Base-by-base conservation (phyloP, 331 rosid species). In the Quercus lobata region DNA sequence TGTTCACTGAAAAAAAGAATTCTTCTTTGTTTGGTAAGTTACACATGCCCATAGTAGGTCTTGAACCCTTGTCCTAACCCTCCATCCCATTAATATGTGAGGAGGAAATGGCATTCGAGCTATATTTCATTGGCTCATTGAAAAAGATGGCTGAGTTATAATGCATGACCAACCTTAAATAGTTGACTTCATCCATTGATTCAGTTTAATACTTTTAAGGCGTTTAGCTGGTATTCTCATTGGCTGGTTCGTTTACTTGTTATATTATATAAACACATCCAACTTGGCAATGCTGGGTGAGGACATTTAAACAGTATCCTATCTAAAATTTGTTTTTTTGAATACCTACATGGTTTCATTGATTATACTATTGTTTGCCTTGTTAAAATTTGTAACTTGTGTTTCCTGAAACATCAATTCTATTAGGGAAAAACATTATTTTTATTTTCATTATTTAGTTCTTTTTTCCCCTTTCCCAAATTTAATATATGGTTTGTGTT, bases 241-340 rank as follows among this genome's bases (percentile, higher is more conserved):
- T 35, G 70, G 72, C 79, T 78, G 53, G 19, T 63, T 76, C 25
- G 61, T 22, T 52, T 44, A 5, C 71, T 85, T 22, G 53, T 57
- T 24, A 27, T 35, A 73, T 69, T 61, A 61, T 77, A 54, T 44
- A 16, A 75, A 2, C 25, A 68, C 49, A 41, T 79, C 55, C 19
- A 5, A 32, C 78, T 24, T 19, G 55, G 60, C 72, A 54, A 14
- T 34, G 63, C 30, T 66, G 77, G 72, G 41, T 49, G 60, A 35
- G 21, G 60, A 70, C 57, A 55, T 69, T 29, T 81, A 29, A 18
- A 41, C 7, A 19, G 41, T 19, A 68, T 18, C 27, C 18, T 4
- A 15, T 56, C 21, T 73, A 14, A n/a, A 72, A 72, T 63, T 71
- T 44, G 22, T 34, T 62, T 74, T 69, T 46, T 68, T 18, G 72